These are phyloP conservation scores for Amphirosellinia nigrospora DNA, from an alignment of 495 filamentous ascomycete genomes.

Conservation along the genomic window DNA sequence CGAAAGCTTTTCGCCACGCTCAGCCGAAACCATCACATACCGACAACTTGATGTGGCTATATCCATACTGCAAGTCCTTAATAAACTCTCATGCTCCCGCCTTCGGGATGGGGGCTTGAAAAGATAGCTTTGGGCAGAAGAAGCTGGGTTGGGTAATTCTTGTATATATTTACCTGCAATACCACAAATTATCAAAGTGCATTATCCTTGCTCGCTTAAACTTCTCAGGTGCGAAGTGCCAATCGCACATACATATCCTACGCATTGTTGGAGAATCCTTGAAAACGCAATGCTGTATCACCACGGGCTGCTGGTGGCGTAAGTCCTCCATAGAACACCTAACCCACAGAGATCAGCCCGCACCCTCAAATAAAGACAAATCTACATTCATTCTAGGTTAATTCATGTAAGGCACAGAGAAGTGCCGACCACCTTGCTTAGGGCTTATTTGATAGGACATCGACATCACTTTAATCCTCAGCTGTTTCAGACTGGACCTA, in stretches of 20 bases:
- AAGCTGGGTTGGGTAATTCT: not conserved
- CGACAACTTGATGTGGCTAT: not conserved
- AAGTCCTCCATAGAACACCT: not conserved
- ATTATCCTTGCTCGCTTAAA: not conserved
- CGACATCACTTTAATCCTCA: not conserved
- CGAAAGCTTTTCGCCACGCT: not conserved
- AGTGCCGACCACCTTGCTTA: not conserved
- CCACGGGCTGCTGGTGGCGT: not conserved
- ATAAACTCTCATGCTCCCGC: not conserved
- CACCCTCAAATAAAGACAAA: not conserved
- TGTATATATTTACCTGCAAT: constrained; percentile 22
- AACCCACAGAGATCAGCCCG: constrained; percentile 5
- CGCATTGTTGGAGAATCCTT: not conserved
- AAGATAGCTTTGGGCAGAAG: not conserved
- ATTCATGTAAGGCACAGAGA: not conserved
- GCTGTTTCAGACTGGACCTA: not conserved
- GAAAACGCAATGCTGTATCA: not conserved
- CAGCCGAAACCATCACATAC: not conserved
- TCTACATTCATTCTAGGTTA: not conserved
- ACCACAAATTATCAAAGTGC: not conserved
- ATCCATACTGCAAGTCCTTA: not conserved
- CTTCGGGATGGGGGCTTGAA: not conserved
- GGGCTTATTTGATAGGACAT: not conserved
- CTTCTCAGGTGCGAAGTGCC: not conserved
- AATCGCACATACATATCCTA: not conserved